A percentile compares a stretch with the other conserved stretches of the same genome.
These are phyloP conservation scores for Cucumis sativus DNA, from an alignment of 306 rosid species.

Conservation along the genomic window DNA sequence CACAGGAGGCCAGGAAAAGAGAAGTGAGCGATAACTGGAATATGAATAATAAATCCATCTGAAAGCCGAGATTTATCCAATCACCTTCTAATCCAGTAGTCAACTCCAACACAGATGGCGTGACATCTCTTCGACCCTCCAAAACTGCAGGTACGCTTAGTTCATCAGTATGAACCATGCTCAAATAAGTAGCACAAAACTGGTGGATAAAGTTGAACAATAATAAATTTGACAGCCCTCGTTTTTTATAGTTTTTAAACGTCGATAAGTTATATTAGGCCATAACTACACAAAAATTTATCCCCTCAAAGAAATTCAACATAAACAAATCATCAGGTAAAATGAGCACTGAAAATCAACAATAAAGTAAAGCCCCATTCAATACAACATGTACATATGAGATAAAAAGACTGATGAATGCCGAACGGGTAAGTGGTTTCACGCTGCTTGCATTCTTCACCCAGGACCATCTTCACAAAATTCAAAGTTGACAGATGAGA, in stretches of 20 bases:
- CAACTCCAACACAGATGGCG: constrained; percentile 63
- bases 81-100: constrained; percentile 91
- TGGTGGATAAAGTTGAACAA: not conserved
- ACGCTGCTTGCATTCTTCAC: not conserved
- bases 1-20: not conserved
- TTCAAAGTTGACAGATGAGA: not conserved
- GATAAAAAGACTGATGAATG: not conserved
- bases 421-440: not conserved
- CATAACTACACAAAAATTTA: not conserved
- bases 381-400: not conserved
- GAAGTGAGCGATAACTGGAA: not conserved
- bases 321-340: not conserved
- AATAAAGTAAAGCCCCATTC: not conserved
- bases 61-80: constrained; percentile 1
- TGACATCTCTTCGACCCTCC: constrained; percentile 73
- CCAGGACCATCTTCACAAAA: not conserved
- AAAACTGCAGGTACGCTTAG: constrained; percentile 33
- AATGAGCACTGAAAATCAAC: not conserved
- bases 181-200: not conserved
- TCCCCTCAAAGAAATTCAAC: not conserved
- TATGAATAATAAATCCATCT: too few species aligned
- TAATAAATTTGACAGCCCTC: not conserved
- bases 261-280: not conserved
- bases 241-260: not conserved
- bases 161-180: not conserved